Conservation (phyloP, 108 stramenopile genomes). For the Chaetoceros muelleri region DNA sequence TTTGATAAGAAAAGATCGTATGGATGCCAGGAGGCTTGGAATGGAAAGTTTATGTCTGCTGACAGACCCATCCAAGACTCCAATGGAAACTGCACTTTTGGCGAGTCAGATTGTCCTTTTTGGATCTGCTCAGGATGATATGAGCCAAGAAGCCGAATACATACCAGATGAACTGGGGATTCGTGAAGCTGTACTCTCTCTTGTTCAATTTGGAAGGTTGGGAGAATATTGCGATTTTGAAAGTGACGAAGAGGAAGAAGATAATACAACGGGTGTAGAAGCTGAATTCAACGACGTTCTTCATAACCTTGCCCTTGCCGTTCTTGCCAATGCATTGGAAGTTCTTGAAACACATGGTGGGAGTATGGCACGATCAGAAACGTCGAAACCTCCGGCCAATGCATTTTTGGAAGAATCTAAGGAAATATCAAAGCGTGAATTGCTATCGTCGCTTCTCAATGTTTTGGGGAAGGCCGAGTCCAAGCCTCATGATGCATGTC, state of each 20-base stretch:
- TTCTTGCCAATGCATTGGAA: constrained; percentile 71
- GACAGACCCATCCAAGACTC: constrained; percentile 72
- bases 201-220: constrained; percentile 58
- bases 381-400: constrained; percentile 19
- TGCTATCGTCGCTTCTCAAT: constrained; percentile 59
- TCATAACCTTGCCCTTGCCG: constrained; percentile 71
- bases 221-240: constrained; percentile 37
- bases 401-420: constrained; percentile 53
- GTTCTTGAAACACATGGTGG: constrained; percentile 28
- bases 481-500: constrained; percentile 78
- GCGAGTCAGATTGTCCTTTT: constrained; percentile 72
- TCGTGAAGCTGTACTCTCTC: constrained; percentile 59
- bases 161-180: constrained; percentile 72
- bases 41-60: constrained; percentile 68
- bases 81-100: constrained; percentile 57
- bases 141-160: constrained; percentile 31
- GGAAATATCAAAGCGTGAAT: constrained; percentile 48
- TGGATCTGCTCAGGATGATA: constrained; percentile 45
- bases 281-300: constrained; percentile 49
- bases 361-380: neutral
- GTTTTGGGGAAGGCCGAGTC: constrained; percentile 63
- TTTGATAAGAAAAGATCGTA: constrained; percentile 76
- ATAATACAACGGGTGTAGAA: constrained; percentile 28
- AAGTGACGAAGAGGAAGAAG: constrained; percentile 26
- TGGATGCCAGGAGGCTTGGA: constrained; percentile 71